These are phyloP conservation scores for Fragaria vesca DNA, from an alignment of 306 rosid genomes.

Conservation along the genomic window DNA sequence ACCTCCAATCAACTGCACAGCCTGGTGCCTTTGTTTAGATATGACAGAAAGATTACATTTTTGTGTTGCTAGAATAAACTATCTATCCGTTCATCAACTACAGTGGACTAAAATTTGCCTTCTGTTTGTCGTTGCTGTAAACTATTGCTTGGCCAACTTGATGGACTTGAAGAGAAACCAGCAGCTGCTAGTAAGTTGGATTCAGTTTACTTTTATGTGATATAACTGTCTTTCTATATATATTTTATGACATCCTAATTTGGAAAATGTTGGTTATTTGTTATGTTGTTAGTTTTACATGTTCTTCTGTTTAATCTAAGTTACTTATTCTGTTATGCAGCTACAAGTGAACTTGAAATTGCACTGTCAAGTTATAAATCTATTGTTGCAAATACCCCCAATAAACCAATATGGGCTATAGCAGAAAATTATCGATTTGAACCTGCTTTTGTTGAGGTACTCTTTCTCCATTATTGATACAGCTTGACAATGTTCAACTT, in stretches of 20 bases:
- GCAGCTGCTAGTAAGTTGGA: constrained; percentile 80
- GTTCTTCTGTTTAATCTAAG: constrained; percentile 6
- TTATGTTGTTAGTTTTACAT: neutral
- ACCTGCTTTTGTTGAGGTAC: constrained; percentile 85
- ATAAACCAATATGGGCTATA: constrained; percentile 77
- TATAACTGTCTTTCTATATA: neutral
- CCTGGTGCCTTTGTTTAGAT: constrained; percentile 2
- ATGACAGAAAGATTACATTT: neutral
- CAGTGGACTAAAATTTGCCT: constrained; percentile 33
- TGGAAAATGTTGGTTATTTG: neutral
- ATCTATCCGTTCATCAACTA: neutral
- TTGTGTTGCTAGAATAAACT: neutral
- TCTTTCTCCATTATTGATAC: constrained; percentile 22
- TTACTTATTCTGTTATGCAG: constrained; percentile 44
- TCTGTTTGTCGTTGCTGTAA: constrained; percentile 26
- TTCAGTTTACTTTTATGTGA: constrained; percentile 11
- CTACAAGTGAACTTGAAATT: constrained; percentile 64
- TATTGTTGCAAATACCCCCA: constrained; percentile 42
- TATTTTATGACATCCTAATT: neutral
- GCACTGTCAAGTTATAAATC: constrained; percentile 62
- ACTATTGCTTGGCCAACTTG: constrained; percentile 42
- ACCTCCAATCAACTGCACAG: neutral
- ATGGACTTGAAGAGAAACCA: constrained; percentile 81
- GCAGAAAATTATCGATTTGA: constrained; percentile 97
- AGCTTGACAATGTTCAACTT: constrained; percentile 10